phyloP scores from a whole-genome alignment of 2,329 filamentous ascomycete species.

The Penicillium sp. region DNA sequence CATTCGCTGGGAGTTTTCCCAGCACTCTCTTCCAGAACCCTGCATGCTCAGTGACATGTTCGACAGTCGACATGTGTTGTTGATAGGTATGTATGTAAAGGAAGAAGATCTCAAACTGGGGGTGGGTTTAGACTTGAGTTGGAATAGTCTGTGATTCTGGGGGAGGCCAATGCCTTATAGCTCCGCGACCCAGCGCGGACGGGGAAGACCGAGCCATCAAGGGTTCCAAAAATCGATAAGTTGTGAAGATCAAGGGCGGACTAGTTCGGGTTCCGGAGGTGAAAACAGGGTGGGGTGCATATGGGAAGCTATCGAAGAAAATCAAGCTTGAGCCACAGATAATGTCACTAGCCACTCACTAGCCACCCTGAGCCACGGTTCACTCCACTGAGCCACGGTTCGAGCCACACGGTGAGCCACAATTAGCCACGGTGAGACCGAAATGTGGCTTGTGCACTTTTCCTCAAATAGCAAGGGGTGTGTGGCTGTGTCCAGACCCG shows the following conservation, averaged over 20 bases:
- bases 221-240: constrained; percentile 18
- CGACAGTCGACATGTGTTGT: constrained; percentile 21
- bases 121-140: constrained; percentile 1
- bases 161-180: constrained; percentile 18
- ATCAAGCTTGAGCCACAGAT: constrained; percentile 10
- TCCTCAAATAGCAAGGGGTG: constrained; percentile 11
- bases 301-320: constrained; percentile 17
- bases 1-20: constrained; percentile 29
- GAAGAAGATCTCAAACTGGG: neutral
- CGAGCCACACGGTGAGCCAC: constrained; percentile 1
- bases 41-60: constrained; percentile 30
- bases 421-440: constrained; percentile 18
- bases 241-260: constrained; percentile 27
- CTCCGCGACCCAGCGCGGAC: neutral
- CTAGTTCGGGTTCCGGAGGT: constrained; percentile 19
- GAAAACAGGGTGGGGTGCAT: constrained; percentile 16
- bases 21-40: constrained; percentile 29
- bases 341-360: constrained; percentile 12
- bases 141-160: constrained; percentile 3
- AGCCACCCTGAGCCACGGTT: too few relatives aligned
- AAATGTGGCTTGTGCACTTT: constrained; percentile 19
- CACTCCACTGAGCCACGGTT: too few relatives aligned
- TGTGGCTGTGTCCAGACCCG: constrained; percentile 11
- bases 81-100: neutral
- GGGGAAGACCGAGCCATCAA: constrained; percentile 18